A percentile compares a stretch with the other conserved stretches of the same genome.
Evolutionary conservation across 805 yeast species (phyloP).

Genomic region (Candida methanosorbosa): DNA sequence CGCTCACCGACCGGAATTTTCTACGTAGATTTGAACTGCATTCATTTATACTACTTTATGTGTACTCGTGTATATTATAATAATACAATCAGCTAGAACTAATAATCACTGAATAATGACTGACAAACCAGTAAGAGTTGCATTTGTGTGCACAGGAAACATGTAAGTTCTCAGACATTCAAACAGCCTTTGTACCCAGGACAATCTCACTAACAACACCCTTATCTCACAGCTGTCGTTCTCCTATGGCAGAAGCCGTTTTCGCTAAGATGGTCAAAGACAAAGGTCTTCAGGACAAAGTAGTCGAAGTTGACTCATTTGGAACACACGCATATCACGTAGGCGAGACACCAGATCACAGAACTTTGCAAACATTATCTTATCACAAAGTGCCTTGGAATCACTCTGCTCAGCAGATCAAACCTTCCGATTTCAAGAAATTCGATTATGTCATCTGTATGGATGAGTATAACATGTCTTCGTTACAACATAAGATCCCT

Average conservation of each 20-base stretch:
- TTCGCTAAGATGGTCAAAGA: conserved; percentile 57
- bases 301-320: conserved; percentile 67
- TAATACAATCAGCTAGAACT: too few species aligned
- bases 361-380: conserved; percentile 62
- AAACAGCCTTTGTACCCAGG: background rate
- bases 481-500: conserved; percentile 47
- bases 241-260: conserved; percentile 98
- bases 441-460: conserved; percentile 67
- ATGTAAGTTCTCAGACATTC: conserved; percentile 38
- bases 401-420: conserved; percentile 69
- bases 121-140: conserved; percentile 34
- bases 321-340: conserved; percentile 83
- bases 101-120: conserved; percentile 6
- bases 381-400: conserved; percentile 65
- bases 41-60: too few species aligned
- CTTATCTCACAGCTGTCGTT: conserved; percentile 56
- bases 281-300: conserved; percentile 32
- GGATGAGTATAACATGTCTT: conserved; percentile 52
- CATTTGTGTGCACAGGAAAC: conserved; percentile 87
- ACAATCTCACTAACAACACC: background rate
- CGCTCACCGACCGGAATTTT: too few species aligned
- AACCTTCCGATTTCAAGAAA: conserved; percentile 36
- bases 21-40: too few species aligned
- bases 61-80: too few species aligned
- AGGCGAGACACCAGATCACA: conserved; percentile 74